Evolutionary conservation across 2,329 filamentous ascomycete species (phyloP).

Genomic region (Nothomitra cinnamomea): DNA sequence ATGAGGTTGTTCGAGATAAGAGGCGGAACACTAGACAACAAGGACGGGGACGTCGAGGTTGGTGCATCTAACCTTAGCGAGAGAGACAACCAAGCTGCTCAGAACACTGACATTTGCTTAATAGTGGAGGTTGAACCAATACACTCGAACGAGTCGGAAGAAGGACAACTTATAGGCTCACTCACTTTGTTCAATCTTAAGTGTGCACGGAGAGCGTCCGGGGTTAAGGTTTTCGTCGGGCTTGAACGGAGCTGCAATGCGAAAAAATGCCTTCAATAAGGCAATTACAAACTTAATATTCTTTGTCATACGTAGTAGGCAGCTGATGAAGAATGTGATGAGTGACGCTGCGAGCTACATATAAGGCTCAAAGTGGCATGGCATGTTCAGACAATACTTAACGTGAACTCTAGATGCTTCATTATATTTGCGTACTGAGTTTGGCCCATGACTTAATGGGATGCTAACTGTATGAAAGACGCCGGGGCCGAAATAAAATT

Average conservation of each 20-base stretch:
- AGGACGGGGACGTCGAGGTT: conserved; percentile 74
- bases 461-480: too few species aligned
- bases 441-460: too few species aligned
- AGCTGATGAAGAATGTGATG: too few species aligned
- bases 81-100: not conserved
- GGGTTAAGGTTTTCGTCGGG: not conserved
- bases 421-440: too few species aligned
- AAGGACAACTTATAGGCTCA: conserved; percentile 69
- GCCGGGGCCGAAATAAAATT: too few species aligned
- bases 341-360: too few species aligned
- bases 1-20: conserved; percentile 91
- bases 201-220: not conserved
- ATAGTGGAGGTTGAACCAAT: conserved; percentile 80
- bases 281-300: too few species aligned
- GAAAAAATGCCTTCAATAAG: too few species aligned
- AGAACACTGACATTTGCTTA: not conserved
- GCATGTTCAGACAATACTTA: too few species aligned
- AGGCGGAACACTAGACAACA: conserved; percentile 79
- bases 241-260: not conserved
- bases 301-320: too few species aligned
- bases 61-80: not conserved
- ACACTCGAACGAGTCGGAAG: conserved; percentile 83
- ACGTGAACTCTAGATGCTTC: too few species aligned
- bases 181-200: not conserved
- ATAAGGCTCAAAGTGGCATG: too few species aligned